Base-by-base conservation (phyloP, 2,329 filamentous ascomycete genomes). In the Myriosclerotinia scirpicola region DNA sequence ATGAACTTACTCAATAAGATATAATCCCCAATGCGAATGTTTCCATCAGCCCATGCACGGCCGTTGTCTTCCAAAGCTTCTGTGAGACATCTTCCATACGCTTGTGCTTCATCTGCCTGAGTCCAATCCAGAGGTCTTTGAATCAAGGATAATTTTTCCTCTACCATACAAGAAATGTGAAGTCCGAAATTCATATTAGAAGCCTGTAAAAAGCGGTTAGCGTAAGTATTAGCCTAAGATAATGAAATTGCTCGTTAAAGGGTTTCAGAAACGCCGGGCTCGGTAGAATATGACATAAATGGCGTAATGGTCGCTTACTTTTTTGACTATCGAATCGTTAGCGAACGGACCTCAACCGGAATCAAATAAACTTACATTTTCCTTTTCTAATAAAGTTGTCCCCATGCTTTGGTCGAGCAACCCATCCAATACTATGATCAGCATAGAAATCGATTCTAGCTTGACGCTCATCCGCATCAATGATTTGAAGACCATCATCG, bases 1-100 rank as follows among this genome's bases (percentile, higher is more conserved):
- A 9, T 26, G 30, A 22, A 71, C 76, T 70, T 75, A 79, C 77
- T 90, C 68, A 93, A 80, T 42, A 91, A 80, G 68, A 93, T 91
- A 77, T 93, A 93, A 78, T 96, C 92, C 66, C 92, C 92, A 30
- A 96, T 82, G 62, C 92, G 90, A 72, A 96, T 89, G 77, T 95
- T 93, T 69, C 92, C 92, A 75, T 92, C 91, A 22, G 91, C 91
- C 90, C 89, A 91, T 38, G 90, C 90, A 38, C 88, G 85, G 22
- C 87, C 87, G 66, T 90, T 83, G 59, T 88, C 85, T 56, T 87
- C 83, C 48, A 93, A 82, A 22, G 89, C 85, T 67, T 89, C 84
- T 71, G 86, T 84, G 53, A 93, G 82, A 68, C 85, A 83, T 73
- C 82, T 78, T 76, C 88, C 84, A 74, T 92, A 92, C 1, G 87